These are phyloP conservation scores for Aspergillus hiratsukae DNA, from an alignment of 2,329 filamentous ascomycete genomes.

Conservation along the genomic window DNA sequence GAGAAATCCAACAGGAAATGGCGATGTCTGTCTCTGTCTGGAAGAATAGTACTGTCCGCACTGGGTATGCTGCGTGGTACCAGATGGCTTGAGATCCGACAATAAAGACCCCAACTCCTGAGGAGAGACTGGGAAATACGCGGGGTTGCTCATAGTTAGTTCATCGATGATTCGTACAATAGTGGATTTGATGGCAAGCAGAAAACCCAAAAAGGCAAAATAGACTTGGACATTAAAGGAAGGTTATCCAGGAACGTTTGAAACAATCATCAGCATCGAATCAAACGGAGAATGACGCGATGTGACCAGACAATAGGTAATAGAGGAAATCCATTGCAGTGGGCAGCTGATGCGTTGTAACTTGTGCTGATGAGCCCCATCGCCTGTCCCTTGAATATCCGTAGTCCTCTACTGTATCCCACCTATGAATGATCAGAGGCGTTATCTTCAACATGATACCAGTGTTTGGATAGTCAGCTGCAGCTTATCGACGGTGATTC, in stretches of 20 bases:
- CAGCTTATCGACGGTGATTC: background rate
- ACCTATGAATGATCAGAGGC: background rate
- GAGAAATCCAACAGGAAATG: background rate
- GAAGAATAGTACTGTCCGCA: conserved; percentile 3
- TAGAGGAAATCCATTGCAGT: background rate
- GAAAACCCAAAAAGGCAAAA: background rate
- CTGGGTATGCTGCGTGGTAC: conserved; percentile 9
- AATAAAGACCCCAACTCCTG: background rate
- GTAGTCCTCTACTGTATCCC: background rate
- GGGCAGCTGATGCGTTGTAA: conserved; percentile 9
- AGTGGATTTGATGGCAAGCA: background rate
- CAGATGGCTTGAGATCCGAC: conserved; percentile 10
- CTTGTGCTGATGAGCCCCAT: conserved; percentile 4
- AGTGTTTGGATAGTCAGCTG: background rate
- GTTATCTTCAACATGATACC: background rate
- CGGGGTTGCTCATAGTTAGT: background rate
- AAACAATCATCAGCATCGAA: background rate
- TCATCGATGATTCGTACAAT: background rate
- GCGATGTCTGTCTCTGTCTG: background rate
- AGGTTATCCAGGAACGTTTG: background rate
- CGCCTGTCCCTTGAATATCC: conserved; percentile 4
- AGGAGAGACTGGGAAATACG: background rate
- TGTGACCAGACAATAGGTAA: background rate
- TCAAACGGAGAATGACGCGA: background rate
- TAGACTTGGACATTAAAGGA: background rate